phyloP scores from a whole-genome alignment of 2,329 filamentous ascomycete genomes.

The Penicillium capsulatum region DNA sequence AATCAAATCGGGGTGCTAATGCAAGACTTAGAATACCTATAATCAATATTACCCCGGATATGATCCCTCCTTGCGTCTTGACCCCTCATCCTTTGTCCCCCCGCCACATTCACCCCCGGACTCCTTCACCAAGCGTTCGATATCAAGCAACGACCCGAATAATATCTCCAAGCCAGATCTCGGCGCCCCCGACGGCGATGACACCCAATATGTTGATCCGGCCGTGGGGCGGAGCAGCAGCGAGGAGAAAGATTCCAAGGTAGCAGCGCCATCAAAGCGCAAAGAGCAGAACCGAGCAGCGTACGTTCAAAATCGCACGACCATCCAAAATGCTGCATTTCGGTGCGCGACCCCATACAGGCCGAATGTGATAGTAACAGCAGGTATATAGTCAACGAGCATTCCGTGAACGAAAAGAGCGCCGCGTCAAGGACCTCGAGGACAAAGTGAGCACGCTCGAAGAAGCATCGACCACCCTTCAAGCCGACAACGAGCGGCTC shows the following conservation, averaged over 20 bases:
- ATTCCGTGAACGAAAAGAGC: constrained; percentile 93
- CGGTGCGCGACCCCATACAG: no score
- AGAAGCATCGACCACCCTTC: constrained; percentile 65
- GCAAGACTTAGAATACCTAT: constrained; percentile 29
- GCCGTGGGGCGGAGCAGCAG: constrained; percentile 46
- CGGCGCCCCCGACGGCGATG: constrained; percentile 29
- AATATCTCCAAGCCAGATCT: constrained; percentile 21
- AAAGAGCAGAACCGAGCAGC: constrained; percentile 71
- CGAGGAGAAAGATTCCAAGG: constrained; percentile 52
- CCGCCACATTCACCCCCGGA: constrained; percentile 36
- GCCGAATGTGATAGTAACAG: neutral
- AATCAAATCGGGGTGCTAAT: constrained; percentile 9
- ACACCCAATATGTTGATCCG: constrained; percentile 24
- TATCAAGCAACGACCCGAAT: constrained; percentile 27
- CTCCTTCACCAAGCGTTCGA: constrained; percentile 33
- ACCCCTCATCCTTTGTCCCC: constrained; percentile 30
- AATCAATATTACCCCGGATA: constrained; percentile 36
- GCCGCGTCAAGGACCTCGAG: constrained; percentile 89
- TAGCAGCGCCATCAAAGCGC: constrained; percentile 56
- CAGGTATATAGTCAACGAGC: constrained; percentile 69
- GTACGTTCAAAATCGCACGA: constrained; percentile 47
- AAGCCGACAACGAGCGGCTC: constrained; percentile 79
- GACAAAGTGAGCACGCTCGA: constrained; percentile 75
- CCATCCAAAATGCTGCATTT: no score
- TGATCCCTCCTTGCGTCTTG: constrained; percentile 38